phyloP scores from a whole-genome alignment of 176 grass and related monocot genomes.

The Rhynchospora tenuis region DNA sequence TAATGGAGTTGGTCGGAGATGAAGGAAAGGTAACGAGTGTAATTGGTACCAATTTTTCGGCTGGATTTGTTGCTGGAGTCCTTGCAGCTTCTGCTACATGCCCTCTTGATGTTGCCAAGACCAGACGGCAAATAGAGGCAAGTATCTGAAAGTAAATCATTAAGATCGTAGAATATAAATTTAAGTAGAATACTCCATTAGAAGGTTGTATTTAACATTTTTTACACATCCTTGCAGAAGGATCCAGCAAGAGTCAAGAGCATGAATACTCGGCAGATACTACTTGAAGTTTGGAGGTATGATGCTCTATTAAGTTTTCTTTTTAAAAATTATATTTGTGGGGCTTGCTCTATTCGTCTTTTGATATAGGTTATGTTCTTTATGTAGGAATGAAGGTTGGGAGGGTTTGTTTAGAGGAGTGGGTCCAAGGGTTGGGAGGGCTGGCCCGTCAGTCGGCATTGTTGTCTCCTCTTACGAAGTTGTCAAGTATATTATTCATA shows the following conservation, averaged over 20 bases:
- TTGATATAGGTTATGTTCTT: neutral
- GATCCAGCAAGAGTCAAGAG: slow-evolving; percentile 65
- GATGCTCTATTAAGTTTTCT: neutral
- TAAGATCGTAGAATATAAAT: no score
- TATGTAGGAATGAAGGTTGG: slow-evolving; percentile 71
- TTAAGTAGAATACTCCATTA: no score
- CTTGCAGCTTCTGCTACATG: slow-evolving; percentile 71
- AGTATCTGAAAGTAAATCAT: slow-evolving; percentile 13
- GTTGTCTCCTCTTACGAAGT: slow-evolving; percentile 86
- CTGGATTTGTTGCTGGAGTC: slow-evolving; percentile 74
- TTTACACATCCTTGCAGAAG: slow-evolving; percentile 42
- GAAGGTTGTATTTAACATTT: neutral
- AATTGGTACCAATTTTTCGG: slow-evolving; percentile 65
- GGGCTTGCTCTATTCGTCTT: neutral
- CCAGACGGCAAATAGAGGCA: slow-evolving; percentile 86
- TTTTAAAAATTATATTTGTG: neutral
- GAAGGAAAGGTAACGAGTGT: slow-evolving; percentile 44
- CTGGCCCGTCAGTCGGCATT: slow-evolving; percentile 88
- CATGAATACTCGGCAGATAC: slow-evolving; percentile 68
- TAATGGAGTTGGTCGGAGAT: slow-evolving; percentile 44
- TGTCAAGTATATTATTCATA: slow-evolving; percentile 64
- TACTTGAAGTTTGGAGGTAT: slow-evolving; percentile 90
- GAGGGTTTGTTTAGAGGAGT: slow-evolving; percentile 65
- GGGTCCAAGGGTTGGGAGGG: slow-evolving; percentile 64
- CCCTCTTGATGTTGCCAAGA: slow-evolving; percentile 95